Percentiles rank a stretch among this genome's conserved stretches.
Conservation (phyloP, 768 basidiomycete species). For the Lactarius tabidus region DNA sequence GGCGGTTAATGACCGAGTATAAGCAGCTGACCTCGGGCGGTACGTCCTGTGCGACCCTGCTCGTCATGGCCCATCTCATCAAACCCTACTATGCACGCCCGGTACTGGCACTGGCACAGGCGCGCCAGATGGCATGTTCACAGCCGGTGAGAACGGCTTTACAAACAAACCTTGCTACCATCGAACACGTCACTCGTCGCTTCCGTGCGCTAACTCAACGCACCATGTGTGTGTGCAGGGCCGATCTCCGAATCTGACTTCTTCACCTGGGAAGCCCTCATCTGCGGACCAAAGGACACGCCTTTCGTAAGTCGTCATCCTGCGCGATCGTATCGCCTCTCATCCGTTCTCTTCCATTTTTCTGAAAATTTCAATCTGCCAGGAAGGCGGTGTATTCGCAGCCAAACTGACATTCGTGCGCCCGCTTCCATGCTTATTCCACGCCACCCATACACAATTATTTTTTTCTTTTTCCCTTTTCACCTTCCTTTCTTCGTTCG, state of each 20-base stretch:
- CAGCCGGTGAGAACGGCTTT: constrained; percentile 57
- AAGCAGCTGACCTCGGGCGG: constrained; percentile 80
- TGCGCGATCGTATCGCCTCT: not conserved
- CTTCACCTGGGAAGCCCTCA: constrained; percentile 94
- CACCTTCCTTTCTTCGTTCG: not conserved
- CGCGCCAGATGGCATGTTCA: constrained; percentile 94
- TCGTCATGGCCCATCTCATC: not conserved
- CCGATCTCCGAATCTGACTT: constrained; percentile 91
- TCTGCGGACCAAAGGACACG: constrained; percentile 90
- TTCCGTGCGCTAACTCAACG: not conserved
- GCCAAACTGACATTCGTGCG: constrained; percentile 90
- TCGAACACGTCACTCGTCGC: not conserved
- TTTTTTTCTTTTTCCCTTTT: not conserved
- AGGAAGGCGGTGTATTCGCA: constrained; percentile 95
- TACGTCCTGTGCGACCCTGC: constrained; percentile 28
- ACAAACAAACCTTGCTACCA: not conserved
- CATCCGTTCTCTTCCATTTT: not conserved
- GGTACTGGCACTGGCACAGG: constrained; percentile 38
- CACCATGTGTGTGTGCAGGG: constrained; percentile 40
- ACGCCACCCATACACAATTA: not conserved
- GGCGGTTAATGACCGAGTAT: constrained; percentile 91
- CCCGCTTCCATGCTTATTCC: constrained; percentile 28
- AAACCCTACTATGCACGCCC: not conserved
- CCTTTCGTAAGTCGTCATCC: constrained; percentile 64
- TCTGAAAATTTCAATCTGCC: constrained; percentile 1